These are phyloP conservation scores for Chaetomium sp. DNA, from an alignment of 2,329 filamentous ascomycete species.

Conservation along the genomic window DNA sequence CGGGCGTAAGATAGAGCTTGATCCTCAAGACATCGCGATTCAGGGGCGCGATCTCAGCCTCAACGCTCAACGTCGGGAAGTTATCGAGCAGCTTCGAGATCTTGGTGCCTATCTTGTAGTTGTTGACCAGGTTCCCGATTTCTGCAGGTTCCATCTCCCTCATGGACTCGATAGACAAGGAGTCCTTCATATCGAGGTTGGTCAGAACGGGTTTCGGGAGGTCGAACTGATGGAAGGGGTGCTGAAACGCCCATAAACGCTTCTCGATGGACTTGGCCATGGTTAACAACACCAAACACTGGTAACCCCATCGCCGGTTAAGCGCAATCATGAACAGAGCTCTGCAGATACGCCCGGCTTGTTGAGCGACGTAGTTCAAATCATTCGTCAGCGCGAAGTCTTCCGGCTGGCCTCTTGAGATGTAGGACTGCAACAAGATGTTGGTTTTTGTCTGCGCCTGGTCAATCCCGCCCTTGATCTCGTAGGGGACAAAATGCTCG, in stretches of 20 bases:
- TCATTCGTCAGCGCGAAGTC: slow-evolving; percentile 94
- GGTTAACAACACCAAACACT: slow-evolving; percentile 87
- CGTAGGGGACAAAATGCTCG: slow-evolving; percentile 71
- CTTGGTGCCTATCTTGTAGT: slow-evolving; percentile 80
- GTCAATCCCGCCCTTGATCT: slow-evolving; percentile 72
- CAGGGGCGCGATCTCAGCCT: slow-evolving; percentile 91
- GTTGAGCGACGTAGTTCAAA: slow-evolving; percentile 91
- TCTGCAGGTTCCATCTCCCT: slow-evolving; percentile 92
- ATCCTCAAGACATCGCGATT: slow-evolving; percentile 96
- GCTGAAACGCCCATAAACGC: slow-evolving; percentile 91
- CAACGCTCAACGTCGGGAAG: slow-evolving; percentile 88
- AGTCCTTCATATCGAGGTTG: slow-evolving; percentile 80
- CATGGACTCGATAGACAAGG: slow-evolving; percentile 75
- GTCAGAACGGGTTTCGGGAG: slow-evolving; percentile 80
- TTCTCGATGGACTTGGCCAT: slow-evolving; percentile 97
- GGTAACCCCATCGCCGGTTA: slow-evolving; percentile 92
- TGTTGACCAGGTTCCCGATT: slow-evolving; percentile 89
- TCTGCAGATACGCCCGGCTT: slow-evolving; percentile 89
- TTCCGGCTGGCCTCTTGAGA: slow-evolving; percentile 82
- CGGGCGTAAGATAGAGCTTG: slow-evolving; percentile 79
- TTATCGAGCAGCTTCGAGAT: slow-evolving; percentile 81
- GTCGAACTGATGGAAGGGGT: slow-evolving; percentile 94
- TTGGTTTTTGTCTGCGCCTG: slow-evolving; percentile 90
- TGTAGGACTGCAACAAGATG: slow-evolving; percentile 90
- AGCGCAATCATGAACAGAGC: slow-evolving; percentile 97